These are phyloP conservation scores for Arthrocladium fulminans DNA, from an alignment of 2,329 filamentous ascomycete species.

Conservation along the genomic window DNA sequence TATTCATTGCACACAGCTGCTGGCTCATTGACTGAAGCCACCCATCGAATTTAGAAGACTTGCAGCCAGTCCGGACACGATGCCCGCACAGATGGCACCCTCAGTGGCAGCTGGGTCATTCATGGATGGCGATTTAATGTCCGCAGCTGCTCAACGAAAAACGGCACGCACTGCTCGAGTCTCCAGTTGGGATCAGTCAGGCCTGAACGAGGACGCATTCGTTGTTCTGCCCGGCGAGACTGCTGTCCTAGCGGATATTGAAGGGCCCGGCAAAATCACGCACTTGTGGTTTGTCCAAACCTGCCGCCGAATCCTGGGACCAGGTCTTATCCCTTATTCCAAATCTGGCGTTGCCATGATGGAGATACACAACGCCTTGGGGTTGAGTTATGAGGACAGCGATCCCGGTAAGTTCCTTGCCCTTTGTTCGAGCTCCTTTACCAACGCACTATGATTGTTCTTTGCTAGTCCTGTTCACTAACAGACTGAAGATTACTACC, in stretches of 20 bases:
- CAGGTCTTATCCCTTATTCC: conserved; percentile 28
- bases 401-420: no score
- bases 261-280: conserved; percentile 29
- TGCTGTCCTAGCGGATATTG: conserved; percentile 25
- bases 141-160: neutral
- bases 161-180: conserved; percentile 23
- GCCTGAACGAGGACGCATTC: conserved; percentile 28
- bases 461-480: no score
- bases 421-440: no score
- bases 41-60: no score
- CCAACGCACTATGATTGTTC: no score
- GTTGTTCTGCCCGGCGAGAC: conserved; percentile 28
- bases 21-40: no score
- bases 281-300: conserved; percentile 30
- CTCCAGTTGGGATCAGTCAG: conserved; percentile 27
- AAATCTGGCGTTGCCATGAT: conserved; percentile 31
- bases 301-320: conserved; percentile 28
- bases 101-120: neutral
- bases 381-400: conserved; percentile 28
- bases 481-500: conserved; percentile 32
- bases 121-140: neutral
- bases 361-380: conserved; percentile 28
- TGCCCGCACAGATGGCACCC: neutral
- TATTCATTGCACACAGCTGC: no score
- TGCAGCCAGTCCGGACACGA: neutral